Percentiles rank a stretch among this genome's conserved stretches.
phyloP scores from a whole-genome alignment of 2,329 filamentous ascomycete genomes.

The Cordyceps fumosorosea region DNA sequence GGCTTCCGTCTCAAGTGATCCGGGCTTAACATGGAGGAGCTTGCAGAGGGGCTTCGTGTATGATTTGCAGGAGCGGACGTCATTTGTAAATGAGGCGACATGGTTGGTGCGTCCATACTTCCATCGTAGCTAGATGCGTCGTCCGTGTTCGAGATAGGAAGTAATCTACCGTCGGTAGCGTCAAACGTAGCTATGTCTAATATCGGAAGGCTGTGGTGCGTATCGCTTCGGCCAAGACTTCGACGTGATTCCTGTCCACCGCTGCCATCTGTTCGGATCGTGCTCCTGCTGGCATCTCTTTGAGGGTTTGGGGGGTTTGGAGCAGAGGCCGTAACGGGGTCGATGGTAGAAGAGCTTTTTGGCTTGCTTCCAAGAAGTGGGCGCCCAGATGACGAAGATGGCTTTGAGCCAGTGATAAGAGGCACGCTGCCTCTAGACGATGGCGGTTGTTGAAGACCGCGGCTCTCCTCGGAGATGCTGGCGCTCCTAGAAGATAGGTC shows the following conservation, averaged over 20 bases:
- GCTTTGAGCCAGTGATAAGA: constrained; percentile 39
- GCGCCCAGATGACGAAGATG: constrained; percentile 27
- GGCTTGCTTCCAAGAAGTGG: constrained; percentile 37
- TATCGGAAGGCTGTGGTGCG: constrained; percentile 28
- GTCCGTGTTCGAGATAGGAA: constrained; percentile 32
- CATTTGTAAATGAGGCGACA: constrained; percentile 19
- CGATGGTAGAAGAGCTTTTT: constrained; percentile 34
- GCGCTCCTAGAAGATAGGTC: constrained; percentile 5
- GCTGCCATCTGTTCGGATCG: constrained; percentile 38
- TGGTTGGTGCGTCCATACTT: constrained; percentile 31
- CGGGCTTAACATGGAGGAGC: constrained; percentile 30
- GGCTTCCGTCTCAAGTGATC: constrained; percentile 38
- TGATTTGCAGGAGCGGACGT: constrained; percentile 30
- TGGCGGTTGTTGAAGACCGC: constrained; percentile 22
- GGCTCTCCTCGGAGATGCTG: constrained; percentile 11
- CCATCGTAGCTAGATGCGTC: constrained; percentile 40
- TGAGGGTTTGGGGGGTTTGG: constrained; percentile 47
- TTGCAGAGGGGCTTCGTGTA: constrained; percentile 27
- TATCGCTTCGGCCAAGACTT: constrained; percentile 38
- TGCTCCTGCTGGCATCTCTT: constrained; percentile 38
- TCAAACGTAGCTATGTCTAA: constrained; percentile 36
- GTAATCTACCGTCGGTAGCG: constrained; percentile 28
- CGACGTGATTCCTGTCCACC: constrained; percentile 30
- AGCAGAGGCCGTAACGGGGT: constrained; percentile 42
- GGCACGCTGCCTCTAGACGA: constrained; percentile 39